Base-by-base conservation (phyloP, 805 yeast genomes). In the Clavispora carvajalis region DNA sequence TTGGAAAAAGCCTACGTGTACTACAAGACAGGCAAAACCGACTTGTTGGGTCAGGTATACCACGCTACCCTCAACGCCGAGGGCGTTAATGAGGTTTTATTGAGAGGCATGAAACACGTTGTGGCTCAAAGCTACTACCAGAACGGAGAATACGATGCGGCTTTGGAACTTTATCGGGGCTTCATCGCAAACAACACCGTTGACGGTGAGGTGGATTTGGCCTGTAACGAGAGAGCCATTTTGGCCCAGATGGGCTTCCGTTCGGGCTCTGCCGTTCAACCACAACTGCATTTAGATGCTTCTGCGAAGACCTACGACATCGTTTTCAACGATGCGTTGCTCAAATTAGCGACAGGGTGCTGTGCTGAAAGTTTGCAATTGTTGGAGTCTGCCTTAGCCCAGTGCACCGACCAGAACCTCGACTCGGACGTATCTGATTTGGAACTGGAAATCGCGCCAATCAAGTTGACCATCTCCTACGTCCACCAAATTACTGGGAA, bases 181-280 rank as follows among this genome's bases (percentile, higher is more conserved):
- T 59, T 76, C 42, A 54, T 69, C 29, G 37, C 57, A 3, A 38
- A 57, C 7, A 59, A 66, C 22, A 52, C 62, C 36, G 63, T 61
- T 33, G 76, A 72, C 39, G 82, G 73, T 48, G 52, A 51, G 17
- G 52, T 67, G 26, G 90, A 82, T 57, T 55, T 81, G 40, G 53
- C 67, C 22, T 81, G 80, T 33, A 84, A 84, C 55, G 85, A 82
- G 58, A 70, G 82, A 44, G 88, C 90, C 3, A 71, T 79, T n/a
- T 60, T 76, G 18, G 77, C 85, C 9, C 85, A 77, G 54, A 55
- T 60, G 17, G 59, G 58, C 29, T 44, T 50, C 33, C 31, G 23
- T 7, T 24, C 31, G 8, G 24, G 33, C 6, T 8, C 18, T 5
- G 9, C 21, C 11, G 26, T 28, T 2, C 19, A 17, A 12, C 43